A percentile compares a stretch with the other conserved stretches of the same genome.
Conservation (phyloP, 2,329 filamentous ascomycete genomes). For the Fusarium tricinctum region DNA sequence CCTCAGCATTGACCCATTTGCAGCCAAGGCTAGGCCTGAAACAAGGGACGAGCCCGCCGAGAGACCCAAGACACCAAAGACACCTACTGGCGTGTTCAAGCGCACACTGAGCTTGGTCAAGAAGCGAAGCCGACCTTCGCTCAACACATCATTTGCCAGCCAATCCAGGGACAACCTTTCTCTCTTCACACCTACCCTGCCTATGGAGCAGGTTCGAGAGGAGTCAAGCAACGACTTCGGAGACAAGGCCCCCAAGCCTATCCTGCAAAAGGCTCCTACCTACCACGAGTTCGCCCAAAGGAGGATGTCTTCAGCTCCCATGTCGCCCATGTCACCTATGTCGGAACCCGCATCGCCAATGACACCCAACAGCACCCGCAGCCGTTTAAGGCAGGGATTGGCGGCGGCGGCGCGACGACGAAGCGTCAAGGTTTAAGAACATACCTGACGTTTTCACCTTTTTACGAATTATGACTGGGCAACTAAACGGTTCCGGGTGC, state of each 20-base stretch:
- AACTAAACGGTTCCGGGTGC: slow-evolving; percentile 34
- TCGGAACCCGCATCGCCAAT: slow-evolving; percentile 47
- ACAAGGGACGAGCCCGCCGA: slow-evolving; percentile 51
- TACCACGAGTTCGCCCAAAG: slow-evolving; percentile 66
- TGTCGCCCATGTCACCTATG: slow-evolving; percentile 50
- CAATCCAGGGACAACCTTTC: slow-evolving; percentile 54
- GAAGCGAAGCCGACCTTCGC: slow-evolving; percentile 67
- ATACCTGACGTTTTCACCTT: slow-evolving; percentile 18
- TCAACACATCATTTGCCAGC: slow-evolving; percentile 57
- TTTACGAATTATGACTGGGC: slow-evolving; percentile 46
- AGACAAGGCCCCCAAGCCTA: slow-evolving; percentile 34
- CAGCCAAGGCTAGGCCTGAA: slow-evolving; percentile 54
- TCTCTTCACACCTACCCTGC: slow-evolving; percentile 45
- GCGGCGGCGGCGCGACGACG: slow-evolving; percentile 53
- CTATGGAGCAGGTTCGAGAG: slow-evolving; percentile 56
- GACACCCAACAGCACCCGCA: slow-evolving; percentile 47
- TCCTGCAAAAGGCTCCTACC: slow-evolving; percentile 54
- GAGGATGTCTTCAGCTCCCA: slow-evolving; percentile 50
- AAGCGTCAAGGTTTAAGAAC: slow-evolving; percentile 57
- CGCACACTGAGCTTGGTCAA: slow-evolving; percentile 68
- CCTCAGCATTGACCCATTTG: slow-evolving; percentile 68
- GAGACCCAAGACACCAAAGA: slow-evolving; percentile 56
- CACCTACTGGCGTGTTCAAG: slow-evolving; percentile 63
- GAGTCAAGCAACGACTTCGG: slow-evolving; percentile 47
- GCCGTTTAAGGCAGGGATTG: slow-evolving; percentile 45